These are phyloP conservation scores for Escovopsis weberi DNA, from an alignment of 2,329 filamentous ascomycete species.

Conservation along the genomic window DNA sequence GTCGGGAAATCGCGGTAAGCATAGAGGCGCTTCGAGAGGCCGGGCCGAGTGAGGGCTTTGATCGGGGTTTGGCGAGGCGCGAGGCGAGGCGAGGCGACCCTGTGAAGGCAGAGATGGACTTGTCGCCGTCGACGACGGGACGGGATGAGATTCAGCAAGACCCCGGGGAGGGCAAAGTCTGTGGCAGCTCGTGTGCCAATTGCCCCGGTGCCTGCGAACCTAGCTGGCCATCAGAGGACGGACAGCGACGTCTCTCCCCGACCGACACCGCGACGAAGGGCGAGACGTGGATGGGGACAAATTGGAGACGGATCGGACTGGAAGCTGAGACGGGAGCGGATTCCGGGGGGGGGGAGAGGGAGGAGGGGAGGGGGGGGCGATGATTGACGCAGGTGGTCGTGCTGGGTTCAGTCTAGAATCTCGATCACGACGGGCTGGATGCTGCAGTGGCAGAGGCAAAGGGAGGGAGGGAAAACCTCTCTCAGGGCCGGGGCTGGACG, in stretches of 20 bases:
- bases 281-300: not conserved
- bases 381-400: not conserved
- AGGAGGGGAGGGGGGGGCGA: not conserved
- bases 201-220: constrained; percentile 19
- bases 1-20: too few species aligned
- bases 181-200: constrained; percentile 25
- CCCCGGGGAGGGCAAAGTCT: constrained; percentile 17
- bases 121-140: too few species aligned
- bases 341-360: not conserved
- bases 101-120: too few species aligned
- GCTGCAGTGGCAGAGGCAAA: constrained; percentile 1
- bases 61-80: too few species aligned
- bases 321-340: too few species aligned
- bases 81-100: too few species aligned
- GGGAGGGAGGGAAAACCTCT: not conserved
- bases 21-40: too few species aligned
- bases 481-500: too few species aligned
- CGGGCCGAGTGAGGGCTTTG: too few species aligned
- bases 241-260: constrained; percentile 10
- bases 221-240: constrained; percentile 19
- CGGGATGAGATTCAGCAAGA: not conserved
- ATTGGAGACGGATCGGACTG: too few species aligned
- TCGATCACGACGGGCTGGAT: too few species aligned
- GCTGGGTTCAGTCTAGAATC: too few species aligned
- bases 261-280: constrained; percentile 3